Conservation (phyloP, 768 basidiomycete species). For the Suillus brevipes region DNA sequence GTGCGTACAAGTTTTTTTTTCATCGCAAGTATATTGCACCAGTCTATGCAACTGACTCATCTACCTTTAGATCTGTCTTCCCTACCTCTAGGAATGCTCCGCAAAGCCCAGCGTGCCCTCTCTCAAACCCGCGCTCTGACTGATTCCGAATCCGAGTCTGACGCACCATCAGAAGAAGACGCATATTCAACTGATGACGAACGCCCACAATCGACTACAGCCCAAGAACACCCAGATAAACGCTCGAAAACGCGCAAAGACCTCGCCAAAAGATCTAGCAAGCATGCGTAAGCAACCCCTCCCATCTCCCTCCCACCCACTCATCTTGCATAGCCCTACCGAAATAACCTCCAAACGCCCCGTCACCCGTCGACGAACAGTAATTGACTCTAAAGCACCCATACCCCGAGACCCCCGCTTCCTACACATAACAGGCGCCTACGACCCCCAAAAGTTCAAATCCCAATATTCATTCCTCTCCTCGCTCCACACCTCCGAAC, state of each 20-base stretch:
- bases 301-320: constrained; percentile 3
- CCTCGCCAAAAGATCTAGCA: constrained; percentile 64
- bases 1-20: constrained; percentile 17
- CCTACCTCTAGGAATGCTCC: constrained; percentile 63
- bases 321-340: constrained; percentile 53
- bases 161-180: constrained; percentile 23
- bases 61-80: constrained; percentile 49
- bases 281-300: constrained; percentile 77
- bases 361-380: constrained; percentile 68
- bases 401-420: constrained; percentile 90
- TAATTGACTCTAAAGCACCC: constrained; percentile 64
- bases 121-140: constrained; percentile 40
- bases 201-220: constrained; percentile 8
- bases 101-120: constrained; percentile 62
- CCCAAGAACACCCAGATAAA: constrained; percentile 39
- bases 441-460: constrained; percentile 63
- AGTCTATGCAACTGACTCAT: constrained; percentile 12
- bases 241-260: constrained; percentile 45
- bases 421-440: constrained; percentile 66
- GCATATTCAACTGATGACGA: constrained; percentile 10
- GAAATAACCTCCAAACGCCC: constrained; percentile 86
- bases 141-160: constrained; percentile 38
- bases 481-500: constrained; percentile 62
- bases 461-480: constrained; percentile 75
- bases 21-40: neutral